Percentiles rank a stretch among this genome's conserved stretches.
phyloP scores from a whole-genome alignment of 2,329 filamentous ascomycete species.

The Byssothecium circinans region DNA sequence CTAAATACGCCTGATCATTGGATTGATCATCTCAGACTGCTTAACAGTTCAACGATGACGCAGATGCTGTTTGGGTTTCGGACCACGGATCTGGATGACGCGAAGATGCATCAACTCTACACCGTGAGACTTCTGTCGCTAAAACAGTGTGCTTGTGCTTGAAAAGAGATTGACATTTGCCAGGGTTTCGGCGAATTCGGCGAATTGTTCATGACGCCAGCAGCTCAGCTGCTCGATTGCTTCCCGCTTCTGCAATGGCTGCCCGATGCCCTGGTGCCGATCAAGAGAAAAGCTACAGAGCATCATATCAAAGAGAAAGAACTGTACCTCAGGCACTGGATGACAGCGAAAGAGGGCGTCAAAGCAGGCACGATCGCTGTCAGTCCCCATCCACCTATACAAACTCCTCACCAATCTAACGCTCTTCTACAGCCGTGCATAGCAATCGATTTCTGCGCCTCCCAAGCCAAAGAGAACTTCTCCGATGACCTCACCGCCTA shows the following conservation, averaged over 20 bases:
- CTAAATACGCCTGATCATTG: constrained; percentile 49
- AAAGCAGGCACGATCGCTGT: constrained; percentile 14
- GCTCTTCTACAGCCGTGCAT: constrained; percentile 26
- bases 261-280: constrained; percentile 31
- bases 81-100: constrained; percentile 11
- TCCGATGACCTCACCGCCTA: constrained; percentile 23
- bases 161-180: constrained; percentile 46
- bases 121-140: constrained; percentile 4
- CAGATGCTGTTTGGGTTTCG: constrained; percentile 54
- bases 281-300: constrained; percentile 44
- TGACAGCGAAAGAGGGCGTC: constrained; percentile 21
- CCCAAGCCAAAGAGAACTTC: constrained; percentile 22
- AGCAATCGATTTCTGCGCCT: constrained; percentile 22
- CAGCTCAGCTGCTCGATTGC: constrained; percentile 51
- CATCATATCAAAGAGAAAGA: constrained; percentile 50
- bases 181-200: constrained; percentile 46
- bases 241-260: constrained; percentile 51
- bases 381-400: not conserved
- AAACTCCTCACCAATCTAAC: too few relatives aligned
- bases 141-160: not conserved
- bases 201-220: too few relatives aligned
- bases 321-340: constrained; percentile 26
- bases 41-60: constrained; percentile 52
- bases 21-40: constrained; percentile 52
- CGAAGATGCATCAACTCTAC: constrained; percentile 15